Base-by-base conservation (phyloP, 2,329 filamentous ascomycete species). In the Phialophora verrucosa region DNA sequence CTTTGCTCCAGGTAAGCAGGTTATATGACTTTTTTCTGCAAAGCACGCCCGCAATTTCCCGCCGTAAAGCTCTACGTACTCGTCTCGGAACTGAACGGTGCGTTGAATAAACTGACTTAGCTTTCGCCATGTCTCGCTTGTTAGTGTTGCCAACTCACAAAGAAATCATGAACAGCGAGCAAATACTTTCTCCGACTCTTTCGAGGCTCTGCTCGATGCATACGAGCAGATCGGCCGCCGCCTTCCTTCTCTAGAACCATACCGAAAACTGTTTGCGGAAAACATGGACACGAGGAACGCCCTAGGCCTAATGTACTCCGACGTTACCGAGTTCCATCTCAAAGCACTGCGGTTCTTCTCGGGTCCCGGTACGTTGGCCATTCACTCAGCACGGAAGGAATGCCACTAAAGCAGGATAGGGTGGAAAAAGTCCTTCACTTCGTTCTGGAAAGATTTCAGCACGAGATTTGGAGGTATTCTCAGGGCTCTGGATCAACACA, bases 371-470 rank as follows among this genome's bases (percentile, higher is more conserved):
- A 25, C 3, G 47, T 20, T 4, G 12, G 6, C 47, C 47, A 50
- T 50, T 17, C 20, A 20, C 20, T 7, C 38, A 17, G 38, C 7
- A 50, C 17, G 8, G n/a, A 50, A 4, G 7, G 1, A 11, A 3
- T 50, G 47, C 47, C 25, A 27, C 47, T 50, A n/a, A 50, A 20
- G n/a, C 25, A 2, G 47, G 2, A 27, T 23, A 50, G 29, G 17
- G 20, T 55, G 51, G 51, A 55, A 31, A 27, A 27, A 27, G 7
- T 29, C 51, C 11, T 76, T 75, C 50, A 57, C 64, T 2, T 68
- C 73, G 14, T 66, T 71, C n/a, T 76, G 74, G 74, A 64, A 69
- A 49, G 68, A 70, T 10, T 72, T 61, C 61, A 69, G 69, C 25
- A 32, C 70, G 31, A 66, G 65, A 35, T 67, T 72, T 32, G 38